Conservation (phyloP, 306 rosid species). For the Vigna unguiculata region DNA sequence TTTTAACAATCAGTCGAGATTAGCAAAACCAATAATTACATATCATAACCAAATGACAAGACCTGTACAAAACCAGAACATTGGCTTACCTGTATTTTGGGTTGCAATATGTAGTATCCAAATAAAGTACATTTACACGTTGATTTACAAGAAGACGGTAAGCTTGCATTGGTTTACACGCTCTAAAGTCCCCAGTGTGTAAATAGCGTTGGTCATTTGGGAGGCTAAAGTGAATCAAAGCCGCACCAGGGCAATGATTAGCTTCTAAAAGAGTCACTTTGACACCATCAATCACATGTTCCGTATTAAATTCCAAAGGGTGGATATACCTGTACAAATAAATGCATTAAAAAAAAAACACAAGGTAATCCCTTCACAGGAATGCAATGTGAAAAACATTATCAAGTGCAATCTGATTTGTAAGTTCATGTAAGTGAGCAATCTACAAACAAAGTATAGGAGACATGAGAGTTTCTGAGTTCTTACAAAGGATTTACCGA, state of each 20-base stretch:
- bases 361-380: slow-evolving; percentile 15
- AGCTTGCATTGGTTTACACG: slow-evolving; percentile 57
- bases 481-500: slow-evolving; percentile 61
- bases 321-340: slow-evolving; percentile 51
- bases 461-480: slow-evolving; percentile 13
- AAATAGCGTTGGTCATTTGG: slow-evolving; percentile 59
- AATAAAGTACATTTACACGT: slow-evolving; percentile 59
- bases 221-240: slow-evolving; percentile 58
- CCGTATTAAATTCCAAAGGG: slow-evolving; percentile 55
- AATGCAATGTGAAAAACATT: slow-evolving; percentile 14
- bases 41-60: slow-evolving; percentile 15
- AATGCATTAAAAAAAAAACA: background rate
- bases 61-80: slow-evolving; percentile 23
- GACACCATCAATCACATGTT: slow-evolving; percentile 52
- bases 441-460: slow-evolving; percentile 12
- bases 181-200: slow-evolving; percentile 69
- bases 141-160: slow-evolving; percentile 48
- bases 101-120: slow-evolving; percentile 69
- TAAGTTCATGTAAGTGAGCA: slow-evolving; percentile 5
- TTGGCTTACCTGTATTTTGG: slow-evolving; percentile 59
- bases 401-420: slow-evolving; percentile 13
- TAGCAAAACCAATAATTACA: slow-evolving; percentile 20
- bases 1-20: slow-evolving; percentile 21
- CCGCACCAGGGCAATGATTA: slow-evolving; percentile 70
- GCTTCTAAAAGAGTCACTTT: slow-evolving; percentile 64